Conservation (phyloP, 805 yeast genomes). For the Candida ortonii region DNA sequence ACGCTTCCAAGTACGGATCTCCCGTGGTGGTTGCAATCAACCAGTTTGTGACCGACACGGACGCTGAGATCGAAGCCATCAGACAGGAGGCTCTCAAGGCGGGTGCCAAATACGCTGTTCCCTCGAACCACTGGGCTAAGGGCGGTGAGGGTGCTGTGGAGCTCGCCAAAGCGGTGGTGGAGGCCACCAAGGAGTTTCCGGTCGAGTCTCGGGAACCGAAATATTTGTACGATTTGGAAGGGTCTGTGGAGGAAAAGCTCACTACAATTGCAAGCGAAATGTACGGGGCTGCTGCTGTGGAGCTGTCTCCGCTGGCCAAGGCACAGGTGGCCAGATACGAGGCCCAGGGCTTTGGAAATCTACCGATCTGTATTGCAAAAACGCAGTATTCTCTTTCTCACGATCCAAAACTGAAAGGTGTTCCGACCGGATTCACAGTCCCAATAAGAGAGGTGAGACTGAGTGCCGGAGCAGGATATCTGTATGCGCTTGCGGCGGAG, state of each 20-base stretch:
- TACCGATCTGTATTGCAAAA: slow-evolving; percentile 83
- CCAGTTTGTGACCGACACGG: slow-evolving; percentile 72
- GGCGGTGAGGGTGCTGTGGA: slow-evolving; percentile 82
- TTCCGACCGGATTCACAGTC: slow-evolving; percentile 73
- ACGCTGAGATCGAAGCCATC: slow-evolving; percentile 64
- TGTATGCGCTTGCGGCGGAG: slow-evolving; percentile 82
- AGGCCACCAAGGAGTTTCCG: slow-evolving; percentile 47
- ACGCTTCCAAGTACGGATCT: slow-evolving; percentile 68
- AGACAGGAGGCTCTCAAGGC: slow-evolving; percentile 67
- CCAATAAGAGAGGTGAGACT: slow-evolving; percentile 79
- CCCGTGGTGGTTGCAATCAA: slow-evolving; percentile 83
- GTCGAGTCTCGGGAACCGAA: slow-evolving; percentile 24
- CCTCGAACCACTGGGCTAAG: slow-evolving; percentile 82
- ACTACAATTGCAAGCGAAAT: slow-evolving; percentile 65
- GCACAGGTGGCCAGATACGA: slow-evolving; percentile 65
- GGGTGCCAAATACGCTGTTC: slow-evolving; percentile 77
- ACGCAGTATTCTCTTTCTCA: slow-evolving; percentile 83
- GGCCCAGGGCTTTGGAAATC: slow-evolving; percentile 69
- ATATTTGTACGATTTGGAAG: slow-evolving; percentile 59
- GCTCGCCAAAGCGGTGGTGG: slow-evolving; percentile 67
- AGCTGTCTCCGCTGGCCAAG: slow-evolving; percentile 66
- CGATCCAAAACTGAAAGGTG: slow-evolving; percentile 80
- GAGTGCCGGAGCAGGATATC: slow-evolving; percentile 87
- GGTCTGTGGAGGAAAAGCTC: slow-evolving; percentile 64
- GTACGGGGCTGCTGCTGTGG: slow-evolving; percentile 77